These are phyloP conservation scores for Ceriops zippeliana DNA, from an alignment of 345 rosid species.

Conservation along the genomic window DNA sequence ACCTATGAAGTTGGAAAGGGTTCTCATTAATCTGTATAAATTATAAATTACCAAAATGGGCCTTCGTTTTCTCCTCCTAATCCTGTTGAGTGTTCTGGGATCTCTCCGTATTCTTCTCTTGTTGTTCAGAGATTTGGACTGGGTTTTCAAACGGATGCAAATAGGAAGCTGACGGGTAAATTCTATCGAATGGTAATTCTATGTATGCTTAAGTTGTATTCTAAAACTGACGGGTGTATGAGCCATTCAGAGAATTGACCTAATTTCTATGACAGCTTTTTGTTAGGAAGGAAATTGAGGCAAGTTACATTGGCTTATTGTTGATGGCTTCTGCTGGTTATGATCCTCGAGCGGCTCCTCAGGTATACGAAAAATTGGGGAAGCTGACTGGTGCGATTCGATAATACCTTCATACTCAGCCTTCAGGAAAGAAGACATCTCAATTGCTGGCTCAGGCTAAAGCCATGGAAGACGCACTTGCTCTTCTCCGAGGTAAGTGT, in stretches of 20 bases:
- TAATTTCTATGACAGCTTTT: not conserved
- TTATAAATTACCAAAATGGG: not conserved
- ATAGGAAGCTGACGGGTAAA: not conserved
- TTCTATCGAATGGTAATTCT: no score
- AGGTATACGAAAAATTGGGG: conserved; percentile 22
- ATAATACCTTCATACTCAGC: conserved; percentile 83
- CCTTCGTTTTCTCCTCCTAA: conserved; percentile 23
- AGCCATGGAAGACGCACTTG: conserved; percentile 87
- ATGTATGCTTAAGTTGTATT: not conserved
- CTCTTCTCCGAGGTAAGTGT: conserved; percentile 52
- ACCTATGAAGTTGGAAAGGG: no score
- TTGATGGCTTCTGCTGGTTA: conserved; percentile 84
- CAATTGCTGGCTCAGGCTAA: conserved; percentile 62
- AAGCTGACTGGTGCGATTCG: conserved; percentile 31
- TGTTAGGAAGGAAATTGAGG: conserved; percentile 87
- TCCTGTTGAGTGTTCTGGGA: conserved; percentile 36
- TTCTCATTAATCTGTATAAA: no score
- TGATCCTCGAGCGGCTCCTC: conserved; percentile 80
- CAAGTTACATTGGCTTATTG: conserved; percentile 80
- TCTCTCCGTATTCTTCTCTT: conserved; percentile 27
- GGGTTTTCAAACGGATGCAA: conserved; percentile 18
- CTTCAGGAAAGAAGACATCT: conserved; percentile 82
- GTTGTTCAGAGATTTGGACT: conserved; percentile 21
- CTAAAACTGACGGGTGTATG: not conserved
- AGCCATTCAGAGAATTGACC: no score